A percentile compares a stretch with the other conserved stretches of the same genome.
phyloP scores from a whole-genome alignment of 1,284 basidiomycete genomes.

The Agaricales sp. region DNA sequence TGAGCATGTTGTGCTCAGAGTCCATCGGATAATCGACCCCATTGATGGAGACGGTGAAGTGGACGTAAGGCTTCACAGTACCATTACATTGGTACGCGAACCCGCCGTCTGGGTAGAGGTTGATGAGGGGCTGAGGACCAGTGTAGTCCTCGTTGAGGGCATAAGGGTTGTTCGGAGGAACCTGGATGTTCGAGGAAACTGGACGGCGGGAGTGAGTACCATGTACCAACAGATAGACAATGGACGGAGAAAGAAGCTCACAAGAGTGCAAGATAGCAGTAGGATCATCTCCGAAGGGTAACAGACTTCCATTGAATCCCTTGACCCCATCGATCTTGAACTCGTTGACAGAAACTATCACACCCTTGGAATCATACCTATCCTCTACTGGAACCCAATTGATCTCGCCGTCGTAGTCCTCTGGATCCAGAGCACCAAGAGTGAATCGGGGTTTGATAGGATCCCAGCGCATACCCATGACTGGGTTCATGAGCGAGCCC shows the following conservation, averaged over 20 bases:
- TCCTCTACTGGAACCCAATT: constrained; percentile 19
- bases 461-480: constrained; percentile 21
- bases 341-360: constrained; percentile 11
- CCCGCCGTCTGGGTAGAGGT: constrained; percentile 5
- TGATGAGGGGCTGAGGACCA: constrained; percentile 1
- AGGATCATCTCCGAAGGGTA: constrained; percentile 11
- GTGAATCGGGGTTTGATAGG: constrained; percentile 18
- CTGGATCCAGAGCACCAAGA: constrained; percentile 21
- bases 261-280: constrained; percentile 4
- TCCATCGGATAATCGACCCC: constrained; percentile 21
- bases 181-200: constrained; percentile 12
- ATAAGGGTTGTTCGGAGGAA: constrained; percentile 15
- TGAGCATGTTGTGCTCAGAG: constrained; percentile 14
- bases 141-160: constrained; percentile 12
- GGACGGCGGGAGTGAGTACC: background rate
- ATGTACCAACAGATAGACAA: background rate
- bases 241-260: background rate
- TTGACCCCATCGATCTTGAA: constrained; percentile 20
- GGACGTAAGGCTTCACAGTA: constrained; percentile 11
- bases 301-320: constrained; percentile 18
- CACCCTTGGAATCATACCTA: constrained; percentile 10
- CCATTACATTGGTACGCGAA: constrained; percentile 12
- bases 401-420: constrained; percentile 21
- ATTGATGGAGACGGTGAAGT: constrained; percentile 19
- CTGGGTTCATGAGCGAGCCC: constrained; percentile 19